Evolutionary conservation across 768 basidiomycete species (phyloP), one percentile per base, ranked within the genome.

Genomic region (Podaxis sp.): DNA sequence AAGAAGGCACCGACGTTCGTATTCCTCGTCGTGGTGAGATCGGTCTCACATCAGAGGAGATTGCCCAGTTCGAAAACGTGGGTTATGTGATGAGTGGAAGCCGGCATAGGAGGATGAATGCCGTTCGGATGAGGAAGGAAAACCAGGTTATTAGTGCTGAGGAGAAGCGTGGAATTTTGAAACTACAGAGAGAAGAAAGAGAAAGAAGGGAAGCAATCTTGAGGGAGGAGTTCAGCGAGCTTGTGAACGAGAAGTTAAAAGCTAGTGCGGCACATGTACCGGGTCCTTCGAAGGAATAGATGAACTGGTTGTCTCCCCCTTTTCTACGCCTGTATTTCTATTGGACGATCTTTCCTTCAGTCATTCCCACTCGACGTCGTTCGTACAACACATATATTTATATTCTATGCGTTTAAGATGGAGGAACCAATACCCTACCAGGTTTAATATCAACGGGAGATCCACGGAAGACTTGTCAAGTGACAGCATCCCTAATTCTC

Each of bases 21-120:
- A 99, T 98, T 69, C 97, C 97, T 0, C 93, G 97, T 66, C 93
- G 97, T 82, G 97, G 97, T 76, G 97, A 99, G 77, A 98, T 99
- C 67, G 97, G 97, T 60, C 78, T 99, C 66, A 89, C 90, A 9
- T 87, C 93, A 12, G 87, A 88, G 33, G 85, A 93, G 73, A 99
- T 99, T 66, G 94, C 89, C 5, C 73, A 83, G 71, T 98, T 84
- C 75, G 97, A 99, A 78, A 70, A 80, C 24, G 91, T 90, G 7
- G 97, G 97, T 17, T 99, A 97, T 74, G 97, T 99, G 52, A 99
- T 98, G 97, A 94, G 91, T 68, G 97, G 96, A 50, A 91, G 87
- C 69, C 80, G 96, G 65, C 95, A 99, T 75, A 85, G 91, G 66
- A 84, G 94, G 74, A 99, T 99, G 97, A 99, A 98, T 68, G 96